Evolutionary conservation across 306 rosid genomes (phyloP).

Genomic region (Medicago lupulina): DNA sequence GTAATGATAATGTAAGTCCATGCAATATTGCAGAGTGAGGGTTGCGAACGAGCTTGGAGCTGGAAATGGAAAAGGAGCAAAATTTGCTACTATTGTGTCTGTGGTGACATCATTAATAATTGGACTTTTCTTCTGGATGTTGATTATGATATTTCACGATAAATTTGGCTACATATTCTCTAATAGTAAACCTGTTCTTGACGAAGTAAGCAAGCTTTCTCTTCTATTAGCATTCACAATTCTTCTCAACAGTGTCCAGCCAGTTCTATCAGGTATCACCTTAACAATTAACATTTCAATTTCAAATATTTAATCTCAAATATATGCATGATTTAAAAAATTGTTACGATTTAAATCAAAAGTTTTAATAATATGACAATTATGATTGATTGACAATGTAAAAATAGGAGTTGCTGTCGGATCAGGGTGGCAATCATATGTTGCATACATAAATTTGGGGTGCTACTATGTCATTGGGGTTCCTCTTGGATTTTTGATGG

Average conservation of each 20-base stretch:
- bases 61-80: slow-evolving; percentile 81
- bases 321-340: background rate
- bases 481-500: slow-evolving; percentile 76
- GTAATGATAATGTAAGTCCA: background rate
- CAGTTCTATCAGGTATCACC: slow-evolving; percentile 70
- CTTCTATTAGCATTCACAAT: slow-evolving; percentile 73
- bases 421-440: slow-evolving; percentile 89
- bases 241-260: slow-evolving; percentile 81
- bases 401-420: slow-evolving; percentile 81
- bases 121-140: slow-evolving; percentile 69
- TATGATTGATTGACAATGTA: background rate
- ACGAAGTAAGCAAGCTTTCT: slow-evolving; percentile 61
- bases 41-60: slow-evolving; percentile 92
- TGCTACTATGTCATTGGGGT: slow-evolving; percentile 81
- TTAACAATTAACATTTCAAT: background rate
- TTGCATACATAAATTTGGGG: slow-evolving; percentile 84
- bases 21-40: slow-evolving; percentile 63
- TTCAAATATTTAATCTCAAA: background rate
- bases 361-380: background rate
- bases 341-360: background rate
- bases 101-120: slow-evolving; percentile 63
- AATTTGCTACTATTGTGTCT: slow-evolving; percentile 71
- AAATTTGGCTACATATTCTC: slow-evolving; percentile 65
- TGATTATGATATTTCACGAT: slow-evolving; percentile 55
- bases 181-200: slow-evolving; percentile 59